Evolutionary conservation across 2,329 filamentous ascomycete species (phyloP).

Genomic region (Pseudopithomyces maydicus): DNA sequence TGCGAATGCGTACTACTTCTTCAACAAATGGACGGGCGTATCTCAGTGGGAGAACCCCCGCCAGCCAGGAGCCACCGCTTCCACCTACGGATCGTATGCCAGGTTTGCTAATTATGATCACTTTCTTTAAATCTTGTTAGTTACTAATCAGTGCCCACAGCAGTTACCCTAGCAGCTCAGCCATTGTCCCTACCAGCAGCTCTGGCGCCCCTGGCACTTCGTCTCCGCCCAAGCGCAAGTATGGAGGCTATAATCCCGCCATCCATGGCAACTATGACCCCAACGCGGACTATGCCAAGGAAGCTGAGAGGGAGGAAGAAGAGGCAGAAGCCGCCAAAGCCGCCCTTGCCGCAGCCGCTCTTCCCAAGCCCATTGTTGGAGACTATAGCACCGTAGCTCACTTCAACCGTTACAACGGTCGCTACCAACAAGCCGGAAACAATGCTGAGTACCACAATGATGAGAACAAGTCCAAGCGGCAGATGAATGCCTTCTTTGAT

Average conservation of each 20-base stretch:
- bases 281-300: slow-evolving; percentile 84
- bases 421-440: slow-evolving; percentile 72
- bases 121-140: too few species aligned
- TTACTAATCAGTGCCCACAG: slow-evolving; percentile 35
- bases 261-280: slow-evolving; percentile 97
- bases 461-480: slow-evolving; percentile 82
- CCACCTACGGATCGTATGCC: slow-evolving; percentile 36
- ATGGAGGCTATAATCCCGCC: slow-evolving; percentile 88
- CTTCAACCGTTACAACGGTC: slow-evolving; percentile 92
- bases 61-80: slow-evolving; percentile 56
- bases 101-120: slow-evolving; percentile 45
- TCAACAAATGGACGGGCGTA: slow-evolving; percentile 78
- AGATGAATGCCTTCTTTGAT: slow-evolving; percentile 95
- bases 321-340: slow-evolving; percentile 33
- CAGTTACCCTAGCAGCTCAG: slow-evolving; percentile 28
- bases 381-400: slow-evolving; percentile 71
- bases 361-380: slow-evolving; percentile 29
- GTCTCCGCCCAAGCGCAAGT: slow-evolving; percentile 47
- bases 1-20: slow-evolving; percentile 77
- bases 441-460: slow-evolving; percentile 80
- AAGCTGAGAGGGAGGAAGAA: slow-evolving; percentile 48
- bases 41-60: slow-evolving; percentile 86
- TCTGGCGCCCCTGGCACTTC: slow-evolving; percentile 39
- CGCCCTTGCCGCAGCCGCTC: slow-evolving; percentile 28
- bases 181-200: slow-evolving; percentile 35